Base-by-base conservation (phyloP, 78 protist species). In the Dictyostelium intermedium region DNA sequence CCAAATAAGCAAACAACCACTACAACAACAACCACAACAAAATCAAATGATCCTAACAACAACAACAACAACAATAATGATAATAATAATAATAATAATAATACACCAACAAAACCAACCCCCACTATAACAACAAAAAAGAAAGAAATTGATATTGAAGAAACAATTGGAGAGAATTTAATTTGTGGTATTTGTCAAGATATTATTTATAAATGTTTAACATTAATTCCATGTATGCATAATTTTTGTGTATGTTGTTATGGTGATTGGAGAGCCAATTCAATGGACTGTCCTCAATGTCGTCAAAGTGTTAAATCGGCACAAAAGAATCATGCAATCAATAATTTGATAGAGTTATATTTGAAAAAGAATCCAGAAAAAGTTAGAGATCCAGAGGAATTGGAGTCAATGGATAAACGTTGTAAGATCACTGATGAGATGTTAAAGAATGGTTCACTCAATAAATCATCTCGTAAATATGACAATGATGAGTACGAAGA, bases 201-300 rank as follows among this genome's bases (percentile, higher is more conserved):
- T 20, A 79, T 95, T 4, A 45, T 95, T 50, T 10, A 95, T 73
- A 95, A 95, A 61, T 78, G 95, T 69, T 9, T 80, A 16, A 78
- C 96, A 23, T 27, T 95, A 30, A 41, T 95, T 5, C 97, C 97
- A 35, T 95, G 97, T 53, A 74, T 95, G 93, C 97, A 95, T 35
- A 85, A 84, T 39, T 95, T 91, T 61, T 95, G 97, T 72, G 60
- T 43, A 2, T 86, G 79, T 77, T 95, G 97, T 53, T 80, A 82
- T 77, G 83, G 96, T 37, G 73, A 82, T 30, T 95, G 95, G 95
- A 69, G 81, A 45, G 91, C 82, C 16, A 53, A 83, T 45, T 80
- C 84, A 18, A 18, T n/a, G 35, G 69, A 63, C 3, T 95, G 97
- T 60, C 97, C 97, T 27, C 82, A 72, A 56, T 95, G 97, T 61